Conservation (phyloP, 2,329 filamentous ascomycete genomes). For the Pseudogymnoascus sp. region DNA sequence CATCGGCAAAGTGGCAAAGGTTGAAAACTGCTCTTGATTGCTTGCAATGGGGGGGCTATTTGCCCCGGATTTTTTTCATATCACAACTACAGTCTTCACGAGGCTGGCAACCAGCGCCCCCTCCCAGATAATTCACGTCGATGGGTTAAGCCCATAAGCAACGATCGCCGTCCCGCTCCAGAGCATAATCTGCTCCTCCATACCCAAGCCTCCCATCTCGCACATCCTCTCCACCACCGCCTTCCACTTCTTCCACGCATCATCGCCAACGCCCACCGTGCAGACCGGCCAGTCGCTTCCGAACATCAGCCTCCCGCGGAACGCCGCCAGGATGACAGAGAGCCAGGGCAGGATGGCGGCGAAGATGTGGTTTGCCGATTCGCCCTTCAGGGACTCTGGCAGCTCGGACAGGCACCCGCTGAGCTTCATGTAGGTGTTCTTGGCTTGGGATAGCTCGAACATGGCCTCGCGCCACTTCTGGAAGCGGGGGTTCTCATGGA, state of each 20-base stretch:
- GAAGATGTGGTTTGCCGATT: conserved; percentile 51
- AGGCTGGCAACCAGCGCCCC: not conserved
- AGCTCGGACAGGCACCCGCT: conserved; percentile 81
- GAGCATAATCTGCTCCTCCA: conserved; percentile 57
- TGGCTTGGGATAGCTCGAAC: conserved; percentile 56
- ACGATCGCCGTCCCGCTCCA: conserved; percentile 66
- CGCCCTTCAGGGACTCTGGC: conserved; percentile 43
- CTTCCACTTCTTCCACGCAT: conserved; percentile 70
- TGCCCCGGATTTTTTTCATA: not conserved
- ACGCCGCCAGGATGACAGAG: conserved; percentile 62
- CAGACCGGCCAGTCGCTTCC: conserved; percentile 93
- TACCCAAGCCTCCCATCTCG: conserved; percentile 51
- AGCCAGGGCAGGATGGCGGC: conserved; percentile 63
- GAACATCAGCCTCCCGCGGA: conserved; percentile 78
- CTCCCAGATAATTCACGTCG: not conserved
- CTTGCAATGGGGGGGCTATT: not conserved
- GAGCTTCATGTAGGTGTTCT: conserved; percentile 80
- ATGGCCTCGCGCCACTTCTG: conserved; percentile 64
- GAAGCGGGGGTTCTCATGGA: conserved; percentile 37
- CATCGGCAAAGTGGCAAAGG: not conserved
- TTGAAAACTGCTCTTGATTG: not conserved
- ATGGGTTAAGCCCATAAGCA: conserved; percentile 53
- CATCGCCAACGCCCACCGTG: conserved; percentile 48
- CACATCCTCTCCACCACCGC: conserved; percentile 62
- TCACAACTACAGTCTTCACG: not conserved